Evolutionary conservation across 1,139 yeast genomes (phyloP).

Genomic region (Taphrina confusa): DNA sequence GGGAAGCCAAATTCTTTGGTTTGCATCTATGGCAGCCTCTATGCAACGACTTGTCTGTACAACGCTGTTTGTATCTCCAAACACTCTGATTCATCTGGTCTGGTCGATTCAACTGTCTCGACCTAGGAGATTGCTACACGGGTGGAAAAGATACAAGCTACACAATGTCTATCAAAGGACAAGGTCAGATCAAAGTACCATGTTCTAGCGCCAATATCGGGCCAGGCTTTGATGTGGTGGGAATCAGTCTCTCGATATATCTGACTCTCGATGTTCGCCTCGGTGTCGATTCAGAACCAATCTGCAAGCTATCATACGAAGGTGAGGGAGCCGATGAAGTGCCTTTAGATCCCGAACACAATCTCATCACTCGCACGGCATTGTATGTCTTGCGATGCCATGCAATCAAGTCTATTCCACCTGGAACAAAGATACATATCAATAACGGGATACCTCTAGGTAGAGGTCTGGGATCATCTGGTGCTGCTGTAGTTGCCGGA

Average conservation of each 20-base stretch:
- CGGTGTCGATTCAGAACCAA: conserved; percentile 42
- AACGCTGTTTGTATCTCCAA: no score
- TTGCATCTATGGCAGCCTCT: no score
- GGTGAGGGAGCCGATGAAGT: conserved; percentile 78
- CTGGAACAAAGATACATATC: conserved; percentile 79
- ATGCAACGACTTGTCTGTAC: no score
- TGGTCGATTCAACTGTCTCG: no score
- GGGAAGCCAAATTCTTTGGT: no score
- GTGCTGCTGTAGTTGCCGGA: conserved; percentile 98
- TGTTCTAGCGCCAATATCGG: conserved; percentile 98
- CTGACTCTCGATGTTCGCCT: conserved; percentile 62
- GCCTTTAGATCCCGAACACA: conserved; percentile 72
- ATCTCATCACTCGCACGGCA: conserved; percentile 89
- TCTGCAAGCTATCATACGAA: conserved; percentile 66
- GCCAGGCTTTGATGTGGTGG: conserved; percentile 96
- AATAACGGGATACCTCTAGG: conserved; percentile 92
- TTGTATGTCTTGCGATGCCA: conserved; percentile 84
- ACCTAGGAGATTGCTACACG: no score
- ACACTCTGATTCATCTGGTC: no score
- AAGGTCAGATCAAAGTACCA: conserved; percentile 65
- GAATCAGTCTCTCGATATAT: conserved; percentile 77
- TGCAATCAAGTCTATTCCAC: conserved; percentile 70
- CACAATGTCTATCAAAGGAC: no score
- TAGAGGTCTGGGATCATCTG: conserved; percentile 96
- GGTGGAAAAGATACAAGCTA: no score